phyloP scores from a whole-genome alignment of 2,329 filamentous ascomycete species.

The Fonsecaea pugnacius region DNA sequence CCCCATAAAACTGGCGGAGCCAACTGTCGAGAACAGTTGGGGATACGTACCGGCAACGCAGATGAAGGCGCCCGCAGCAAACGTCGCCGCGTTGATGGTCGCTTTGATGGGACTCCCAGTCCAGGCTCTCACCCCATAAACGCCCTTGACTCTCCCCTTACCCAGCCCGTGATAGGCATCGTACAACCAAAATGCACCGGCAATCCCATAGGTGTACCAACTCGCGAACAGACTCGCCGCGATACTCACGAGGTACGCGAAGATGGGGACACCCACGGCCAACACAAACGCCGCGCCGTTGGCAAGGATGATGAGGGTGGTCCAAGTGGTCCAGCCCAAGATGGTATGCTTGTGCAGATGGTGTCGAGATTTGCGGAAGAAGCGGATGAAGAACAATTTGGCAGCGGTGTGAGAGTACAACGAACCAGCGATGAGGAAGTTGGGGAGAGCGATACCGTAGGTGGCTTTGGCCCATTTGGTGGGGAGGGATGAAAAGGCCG shows the following conservation, averaged over 20 bases:
- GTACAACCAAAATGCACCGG: conserved; percentile 59
- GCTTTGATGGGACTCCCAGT: conserved; percentile 47
- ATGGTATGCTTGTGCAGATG: conserved; percentile 53
- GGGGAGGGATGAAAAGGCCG: conserved; percentile 55
- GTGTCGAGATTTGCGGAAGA: conserved; percentile 41
- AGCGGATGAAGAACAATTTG: conserved; percentile 48
- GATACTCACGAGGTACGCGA: conserved; percentile 60
- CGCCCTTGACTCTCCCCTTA: conserved; percentile 35
- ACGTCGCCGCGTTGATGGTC: conserved; percentile 47
- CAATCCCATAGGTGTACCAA: conserved; percentile 61
- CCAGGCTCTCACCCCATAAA: conserved; percentile 47
- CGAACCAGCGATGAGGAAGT: conserved; percentile 56
- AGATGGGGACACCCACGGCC: conserved; percentile 58
- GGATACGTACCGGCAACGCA: conserved; percentile 34
- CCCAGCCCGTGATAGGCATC: conserved; percentile 49
- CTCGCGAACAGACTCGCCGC: conserved; percentile 57
- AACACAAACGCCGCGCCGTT: conserved; percentile 51
- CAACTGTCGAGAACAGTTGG: neutral
- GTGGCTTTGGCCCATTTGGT: conserved; percentile 56
- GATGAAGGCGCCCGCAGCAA: conserved; percentile 46
- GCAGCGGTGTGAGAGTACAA: conserved; percentile 58
- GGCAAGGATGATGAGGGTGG: conserved; percentile 51
- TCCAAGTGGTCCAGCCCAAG: conserved; percentile 56
- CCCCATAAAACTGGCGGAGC: too few species aligned
- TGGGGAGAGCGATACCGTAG: conserved; percentile 53